phyloP scores from a whole-genome alignment of 768 basidiomycete genomes.

The Myochromella boudieri region DNA sequence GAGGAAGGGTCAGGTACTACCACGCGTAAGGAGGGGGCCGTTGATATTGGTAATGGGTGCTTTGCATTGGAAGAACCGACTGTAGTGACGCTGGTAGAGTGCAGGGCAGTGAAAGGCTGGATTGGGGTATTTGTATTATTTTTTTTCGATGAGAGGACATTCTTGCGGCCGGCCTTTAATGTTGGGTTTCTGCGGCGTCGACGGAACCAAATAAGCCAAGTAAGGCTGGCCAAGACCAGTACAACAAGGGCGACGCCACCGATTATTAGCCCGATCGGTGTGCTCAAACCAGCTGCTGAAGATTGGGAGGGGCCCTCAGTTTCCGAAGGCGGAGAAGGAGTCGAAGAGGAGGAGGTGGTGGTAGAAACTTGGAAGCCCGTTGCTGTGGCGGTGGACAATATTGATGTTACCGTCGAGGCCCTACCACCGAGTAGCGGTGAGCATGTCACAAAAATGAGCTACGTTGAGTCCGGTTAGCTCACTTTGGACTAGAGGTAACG shows the following conservation, averaged over 20 bases:
- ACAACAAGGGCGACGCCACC: conserved; percentile 6
- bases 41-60: neutral
- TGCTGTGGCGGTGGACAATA: neutral
- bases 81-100: neutral
- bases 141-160: neutral
- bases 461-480: neutral
- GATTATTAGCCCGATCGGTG: conserved; percentile 4
- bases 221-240: neutral
- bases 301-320: too few species aligned
- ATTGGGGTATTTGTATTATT: neutral
- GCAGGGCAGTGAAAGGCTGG: neutral
- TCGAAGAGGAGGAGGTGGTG: too few species aligned
- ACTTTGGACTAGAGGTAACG: neutral
- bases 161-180: neutral
- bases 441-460: neutral
- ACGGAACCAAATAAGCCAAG: neutral
- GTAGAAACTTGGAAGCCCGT: too few species aligned
- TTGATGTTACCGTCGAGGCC: neutral
- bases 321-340: too few species aligned
- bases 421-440: neutral
- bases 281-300: too few species aligned
- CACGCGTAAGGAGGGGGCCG: too few species aligned
- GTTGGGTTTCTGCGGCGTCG: neutral
- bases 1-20: too few species aligned
- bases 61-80: neutral